phyloP scores from a whole-genome alignment of 2,329 filamentous ascomycete genomes.

The Fusarium mangiferae region DNA sequence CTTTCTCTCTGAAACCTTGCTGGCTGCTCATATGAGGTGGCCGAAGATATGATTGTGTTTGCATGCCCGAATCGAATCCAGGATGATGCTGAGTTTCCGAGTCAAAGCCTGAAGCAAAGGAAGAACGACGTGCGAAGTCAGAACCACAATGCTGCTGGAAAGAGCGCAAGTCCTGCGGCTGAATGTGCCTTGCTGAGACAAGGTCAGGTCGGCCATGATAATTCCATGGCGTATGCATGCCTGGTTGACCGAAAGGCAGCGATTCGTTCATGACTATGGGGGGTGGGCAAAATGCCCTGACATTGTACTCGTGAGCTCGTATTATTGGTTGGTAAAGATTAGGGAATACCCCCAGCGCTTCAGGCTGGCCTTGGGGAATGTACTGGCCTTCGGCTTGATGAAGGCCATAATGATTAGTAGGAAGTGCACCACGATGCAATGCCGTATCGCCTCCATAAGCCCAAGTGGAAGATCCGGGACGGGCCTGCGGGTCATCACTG shows the following conservation, averaged over 20 bases:
- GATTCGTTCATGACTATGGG: slow-evolving; percentile 47
- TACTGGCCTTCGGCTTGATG: slow-evolving; percentile 24
- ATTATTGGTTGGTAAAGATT: slow-evolving; percentile 47
- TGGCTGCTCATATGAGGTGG: slow-evolving; percentile 27
- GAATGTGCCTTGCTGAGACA: slow-evolving; percentile 17
- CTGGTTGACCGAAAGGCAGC: slow-evolving; percentile 46
- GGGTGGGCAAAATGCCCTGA: slow-evolving; percentile 52
- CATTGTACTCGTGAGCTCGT: slow-evolving; percentile 51
- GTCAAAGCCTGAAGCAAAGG: slow-evolving; percentile 18
- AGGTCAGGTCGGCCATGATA: slow-evolving; percentile 19
- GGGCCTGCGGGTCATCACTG: slow-evolving; percentile 25
- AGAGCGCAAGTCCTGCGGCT: slow-evolving; percentile 21
- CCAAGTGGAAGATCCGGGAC: slow-evolving; percentile 27
- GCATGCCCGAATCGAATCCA: slow-evolving; percentile 4
- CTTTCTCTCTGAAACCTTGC: slow-evolving; percentile 71
- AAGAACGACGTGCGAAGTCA: slow-evolving; percentile 16
- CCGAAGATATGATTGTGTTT: slow-evolving; percentile 10
- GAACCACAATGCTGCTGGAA: slow-evolving; percentile 17
- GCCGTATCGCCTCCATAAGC: slow-evolving; percentile 19
- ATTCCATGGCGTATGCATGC: slow-evolving; percentile 41
- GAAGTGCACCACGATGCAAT: slow-evolving; percentile 24
- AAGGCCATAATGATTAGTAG: slow-evolving; percentile 21
- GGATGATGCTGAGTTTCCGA: slow-evolving; percentile 16
- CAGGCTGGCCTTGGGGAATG: slow-evolving; percentile 26
- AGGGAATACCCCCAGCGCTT: slow-evolving; percentile 29